Conservation (phyloP, 2,329 filamentous ascomycete genomes). For the Claviceps sp. region DNA sequence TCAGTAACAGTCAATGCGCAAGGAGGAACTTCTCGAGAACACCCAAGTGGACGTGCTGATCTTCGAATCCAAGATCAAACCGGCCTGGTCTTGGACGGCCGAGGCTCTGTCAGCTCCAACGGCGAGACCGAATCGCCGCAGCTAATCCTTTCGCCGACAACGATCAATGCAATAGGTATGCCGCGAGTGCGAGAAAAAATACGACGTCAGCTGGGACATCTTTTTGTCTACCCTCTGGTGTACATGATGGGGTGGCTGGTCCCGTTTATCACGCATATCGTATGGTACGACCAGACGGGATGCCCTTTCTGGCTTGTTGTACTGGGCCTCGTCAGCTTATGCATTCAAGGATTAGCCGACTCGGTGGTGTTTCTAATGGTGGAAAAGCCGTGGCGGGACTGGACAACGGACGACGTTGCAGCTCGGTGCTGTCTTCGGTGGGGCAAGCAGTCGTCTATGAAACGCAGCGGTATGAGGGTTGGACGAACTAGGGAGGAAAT, state of each 20-base stretch:
- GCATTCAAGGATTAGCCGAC: slow-evolving; percentile 54
- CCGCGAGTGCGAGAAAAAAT: slow-evolving; percentile 39
- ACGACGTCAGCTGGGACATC: slow-evolving; percentile 52
- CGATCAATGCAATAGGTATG: slow-evolving; percentile 16
- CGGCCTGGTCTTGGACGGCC: neutral
- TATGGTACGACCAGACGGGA: slow-evolving; percentile 17
- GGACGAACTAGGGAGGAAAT: slow-evolving; percentile 40
- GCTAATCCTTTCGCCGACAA: slow-evolving; percentile 8
- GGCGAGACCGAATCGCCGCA: slow-evolving; percentile 8
- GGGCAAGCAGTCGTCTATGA: slow-evolving; percentile 1
- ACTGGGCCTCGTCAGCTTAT: slow-evolving; percentile 43
- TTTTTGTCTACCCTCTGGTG: slow-evolving; percentile 64
- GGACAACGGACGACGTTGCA: slow-evolving; percentile 4
- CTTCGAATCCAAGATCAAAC: neutral
- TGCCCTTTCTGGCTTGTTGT: slow-evolving; percentile 45
- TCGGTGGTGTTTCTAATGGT: slow-evolving; percentile 53
- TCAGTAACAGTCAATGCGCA: neutral
- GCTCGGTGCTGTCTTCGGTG: neutral
- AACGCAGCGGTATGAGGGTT: slow-evolving; percentile 11
- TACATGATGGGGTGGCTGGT: slow-evolving; percentile 62
- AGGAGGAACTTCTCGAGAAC: neutral
- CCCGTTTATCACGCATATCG: slow-evolving; percentile 52
- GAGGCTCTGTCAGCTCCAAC: neutral
- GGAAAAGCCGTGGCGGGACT: slow-evolving; percentile 53
- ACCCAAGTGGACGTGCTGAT: no score